A percentile compares a stretch with the other conserved stretches of the same genome.
Evolutionary conservation across 2,329 filamentous ascomycete species (phyloP).

Genomic region (Nannizziopsis arthrosporioides): DNA sequence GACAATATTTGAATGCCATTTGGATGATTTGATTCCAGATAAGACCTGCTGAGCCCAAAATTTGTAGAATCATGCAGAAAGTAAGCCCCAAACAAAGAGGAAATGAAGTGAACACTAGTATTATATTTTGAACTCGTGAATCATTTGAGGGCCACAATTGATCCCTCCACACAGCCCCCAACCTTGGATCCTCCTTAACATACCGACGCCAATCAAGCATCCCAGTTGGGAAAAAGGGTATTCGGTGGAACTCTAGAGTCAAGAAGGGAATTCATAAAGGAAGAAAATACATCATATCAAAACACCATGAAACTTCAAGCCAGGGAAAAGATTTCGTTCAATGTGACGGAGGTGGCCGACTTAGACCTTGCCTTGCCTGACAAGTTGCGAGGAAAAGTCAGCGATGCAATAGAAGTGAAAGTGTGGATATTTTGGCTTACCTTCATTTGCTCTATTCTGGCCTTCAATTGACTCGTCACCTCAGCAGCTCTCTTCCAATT

Average conservation of each 20-base stretch:
- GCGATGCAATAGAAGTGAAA: too few species aligned
- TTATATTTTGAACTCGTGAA: too few species aligned
- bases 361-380: conserved; percentile 36
- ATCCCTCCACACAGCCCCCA: background rate
- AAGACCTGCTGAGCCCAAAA: background rate
- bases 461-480: conserved; percentile 94
- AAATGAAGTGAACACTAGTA: too few species aligned
- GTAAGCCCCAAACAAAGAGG: background rate
- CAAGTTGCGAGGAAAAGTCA: background rate
- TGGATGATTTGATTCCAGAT: conserved; percentile 3
- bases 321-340: background rate
- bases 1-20: background rate
- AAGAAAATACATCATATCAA: conserved; percentile 3
- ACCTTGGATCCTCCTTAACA: conserved; percentile 2
- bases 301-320: background rate
- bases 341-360: conserved; percentile 23
- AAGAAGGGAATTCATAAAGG: background rate
- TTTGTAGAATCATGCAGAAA: background rate
- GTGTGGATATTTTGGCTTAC: conserved; percentile 25
- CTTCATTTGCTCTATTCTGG: conserved; percentile 98
- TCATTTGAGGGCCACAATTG: too few species aligned
- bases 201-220: conserved; percentile 6
- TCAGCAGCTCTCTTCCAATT: conserved; percentile 96
- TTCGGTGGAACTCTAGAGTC: conserved; percentile 1
- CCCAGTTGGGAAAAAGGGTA: conserved; percentile 4